phyloP scores from a whole-genome alignment of 768 basidiomycete genomes.

The Cubamyces sp. region DNA sequence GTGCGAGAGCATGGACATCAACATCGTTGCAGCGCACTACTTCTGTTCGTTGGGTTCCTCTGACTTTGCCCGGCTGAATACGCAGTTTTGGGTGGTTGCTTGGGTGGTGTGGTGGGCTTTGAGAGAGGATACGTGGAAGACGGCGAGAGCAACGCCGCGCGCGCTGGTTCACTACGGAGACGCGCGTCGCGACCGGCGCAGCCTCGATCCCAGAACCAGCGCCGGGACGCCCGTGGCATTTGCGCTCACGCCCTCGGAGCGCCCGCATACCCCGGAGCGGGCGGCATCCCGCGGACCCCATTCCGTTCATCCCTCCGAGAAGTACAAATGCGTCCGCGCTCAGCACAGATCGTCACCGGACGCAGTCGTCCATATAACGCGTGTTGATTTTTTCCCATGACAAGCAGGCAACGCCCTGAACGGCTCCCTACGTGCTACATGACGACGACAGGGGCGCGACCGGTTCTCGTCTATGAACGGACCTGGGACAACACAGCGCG shows the following conservation, averaged over 20 bases:
- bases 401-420: background rate
- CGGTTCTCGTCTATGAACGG: constrained; percentile 3
- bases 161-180: background rate
- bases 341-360: constrained; percentile 7
- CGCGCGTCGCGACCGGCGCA: constrained; percentile 10
- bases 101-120: background rate
- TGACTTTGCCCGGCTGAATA: background rate
- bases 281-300: background rate
- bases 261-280: constrained; percentile 11
- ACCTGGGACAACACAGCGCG: background rate
- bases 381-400: background rate
- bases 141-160: background rate
- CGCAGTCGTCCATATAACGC: background rate
- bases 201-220: background rate
- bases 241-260: constrained; percentile 14
- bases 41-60: background rate
- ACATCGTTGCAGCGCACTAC: constrained; percentile 40
- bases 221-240: constrained; percentile 5
- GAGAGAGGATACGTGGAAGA: constrained; percentile 4
- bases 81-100: background rate
- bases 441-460: constrained; percentile 3
- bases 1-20: constrained; percentile 54
- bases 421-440: background rate
- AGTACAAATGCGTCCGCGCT: constrained; percentile 3
- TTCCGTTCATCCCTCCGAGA: background rate